A percentile compares a stretch with the other conserved stretches of the same genome.
Conservation (phyloP, 345 rosid genomes). For the Sonneratia caseolaris region DNA sequence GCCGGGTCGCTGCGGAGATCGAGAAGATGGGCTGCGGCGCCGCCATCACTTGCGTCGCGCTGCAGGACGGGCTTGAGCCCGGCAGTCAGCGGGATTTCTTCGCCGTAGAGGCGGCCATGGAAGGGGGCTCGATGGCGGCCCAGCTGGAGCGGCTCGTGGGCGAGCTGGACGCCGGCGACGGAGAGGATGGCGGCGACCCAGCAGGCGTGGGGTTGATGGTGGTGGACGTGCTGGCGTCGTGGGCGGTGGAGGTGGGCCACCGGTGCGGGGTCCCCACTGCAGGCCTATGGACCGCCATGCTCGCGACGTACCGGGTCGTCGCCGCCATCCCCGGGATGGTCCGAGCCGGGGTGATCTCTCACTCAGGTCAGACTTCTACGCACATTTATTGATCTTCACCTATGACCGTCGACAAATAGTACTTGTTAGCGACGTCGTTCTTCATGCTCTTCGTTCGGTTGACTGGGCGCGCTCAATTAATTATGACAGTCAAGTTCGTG, state of each 20-base stretch:
- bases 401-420: too few species aligned
- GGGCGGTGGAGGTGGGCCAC: conserved; percentile 48
- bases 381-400: too few species aligned
- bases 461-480: too few species aligned
- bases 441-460: too few species aligned
- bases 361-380: conserved; percentile 25
- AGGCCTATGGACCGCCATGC: conserved; percentile 77
- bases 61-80: conserved; percentile 35
- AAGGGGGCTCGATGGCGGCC: conserved; percentile 35
- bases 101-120: conserved; percentile 51
- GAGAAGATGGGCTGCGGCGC: background rate
- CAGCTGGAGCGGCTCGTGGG: conserved; percentile 42
- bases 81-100: conserved; percentile 43
- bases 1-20: conserved; percentile 13
- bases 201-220: conserved; percentile 40
- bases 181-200: conserved; percentile 16
- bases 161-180: background rate
- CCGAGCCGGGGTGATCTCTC: conserved; percentile 35
- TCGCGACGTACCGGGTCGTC: conserved; percentile 47
- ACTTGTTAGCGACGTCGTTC: too few species aligned
- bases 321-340: conserved; percentile 54
- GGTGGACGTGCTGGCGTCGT: conserved; percentile 61
- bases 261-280: conserved; percentile 44
- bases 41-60: conserved; percentile 22
- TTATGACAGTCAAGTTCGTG: too few species aligned